Evolutionary conservation across 805 yeast species (phyloP).

Genomic region (Kodamaea nitidulidarum): DNA sequence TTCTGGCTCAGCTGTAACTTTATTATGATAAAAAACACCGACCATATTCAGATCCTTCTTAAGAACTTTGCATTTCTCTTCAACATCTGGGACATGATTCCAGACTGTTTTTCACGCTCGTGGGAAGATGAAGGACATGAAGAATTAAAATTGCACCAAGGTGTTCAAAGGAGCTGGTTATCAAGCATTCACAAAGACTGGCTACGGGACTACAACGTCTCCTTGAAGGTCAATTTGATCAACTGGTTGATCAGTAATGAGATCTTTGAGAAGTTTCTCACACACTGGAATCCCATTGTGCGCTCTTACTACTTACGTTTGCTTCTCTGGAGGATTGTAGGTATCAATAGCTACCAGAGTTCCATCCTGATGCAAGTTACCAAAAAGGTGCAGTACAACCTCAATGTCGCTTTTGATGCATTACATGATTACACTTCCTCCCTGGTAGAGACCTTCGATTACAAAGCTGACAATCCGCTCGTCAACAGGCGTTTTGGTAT

Average conservation of each 20-base stretch:
- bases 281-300: conserved; percentile 79
- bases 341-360: conserved; percentile 39
- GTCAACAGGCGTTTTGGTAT: conserved; percentile 50
- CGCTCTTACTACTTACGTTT: conserved; percentile 66
- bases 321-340: conserved; percentile 60
- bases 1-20: conserved; percentile 67
- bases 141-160: too few relatives aligned
- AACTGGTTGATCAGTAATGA: conserved; percentile 49
- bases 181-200: conserved; percentile 24
- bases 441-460: conserved; percentile 15
- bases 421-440: conserved; percentile 25
- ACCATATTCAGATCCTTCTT: conserved; percentile 57
- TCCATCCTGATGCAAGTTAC: conserved; percentile 29
- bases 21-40: conserved; percentile 55
- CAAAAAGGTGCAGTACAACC: conserved; percentile 26
- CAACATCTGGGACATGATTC: conserved; percentile 70
- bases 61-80: conserved; percentile 63
- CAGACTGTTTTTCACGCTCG: conserved; percentile 28
- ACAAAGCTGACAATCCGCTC: conserved; percentile 36
- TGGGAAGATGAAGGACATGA: conserved; percentile 1
- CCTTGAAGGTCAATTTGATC: conserved; percentile 47
- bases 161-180: neutral
- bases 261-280: conserved; percentile 55
- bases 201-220: conserved; percentile 35
- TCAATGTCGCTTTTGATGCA: conserved; percentile 24